Evolutionary conservation across 2,329 filamentous ascomycete species (phyloP).

Genomic region (Diaporthe nobilis): DNA sequence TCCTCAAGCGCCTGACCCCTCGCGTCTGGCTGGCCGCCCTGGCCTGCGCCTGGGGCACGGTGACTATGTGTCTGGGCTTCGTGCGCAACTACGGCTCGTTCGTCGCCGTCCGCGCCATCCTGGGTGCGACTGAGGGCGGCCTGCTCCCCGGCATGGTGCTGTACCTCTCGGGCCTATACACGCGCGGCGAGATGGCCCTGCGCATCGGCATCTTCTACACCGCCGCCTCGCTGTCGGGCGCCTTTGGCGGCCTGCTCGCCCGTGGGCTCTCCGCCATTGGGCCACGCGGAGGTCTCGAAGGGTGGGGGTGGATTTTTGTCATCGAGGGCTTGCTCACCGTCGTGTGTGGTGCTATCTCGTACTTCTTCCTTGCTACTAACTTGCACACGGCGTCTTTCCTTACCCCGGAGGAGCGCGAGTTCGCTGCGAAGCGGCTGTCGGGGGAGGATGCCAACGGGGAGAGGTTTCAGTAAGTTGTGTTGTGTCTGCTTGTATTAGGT

Average conservation of each 20-base stretch:
- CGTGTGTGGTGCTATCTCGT: conserved; percentile 65
- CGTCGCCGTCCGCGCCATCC: conserved; percentile 70
- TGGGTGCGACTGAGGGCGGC: conserved; percentile 76
- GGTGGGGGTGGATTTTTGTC: conserved; percentile 75
- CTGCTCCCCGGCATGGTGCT: conserved; percentile 77
- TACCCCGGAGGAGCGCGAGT: conserved; percentile 64
- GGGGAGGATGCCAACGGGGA: conserved; percentile 52
- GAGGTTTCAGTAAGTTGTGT: conserved; percentile 50
- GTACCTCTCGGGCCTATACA: conserved; percentile 75
- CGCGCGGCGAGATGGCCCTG: conserved; percentile 70
- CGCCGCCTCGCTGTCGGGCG: conserved; percentile 74
- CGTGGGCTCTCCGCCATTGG: conserved; percentile 73
- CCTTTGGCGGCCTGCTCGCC: conserved; percentile 75
- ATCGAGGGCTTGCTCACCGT: conserved; percentile 72
- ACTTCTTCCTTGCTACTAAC: conserved; percentile 68
- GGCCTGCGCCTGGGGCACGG: conserved; percentile 69
- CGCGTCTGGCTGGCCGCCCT: conserved; percentile 72
- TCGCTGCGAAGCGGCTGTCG: conserved; percentile 61
- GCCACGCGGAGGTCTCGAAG: conserved; percentile 64
- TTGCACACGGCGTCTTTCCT: conserved; percentile 68
- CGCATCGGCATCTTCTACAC: conserved; percentile 79
- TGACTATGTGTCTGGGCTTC: conserved; percentile 71
- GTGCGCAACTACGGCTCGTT: conserved; percentile 69
- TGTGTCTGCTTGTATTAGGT: not conserved
- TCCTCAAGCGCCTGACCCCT: conserved; percentile 73